phyloP scores from a whole-genome alignment of 192 early-diverging fungal genomes.

The Piromyces finnis region DNA sequence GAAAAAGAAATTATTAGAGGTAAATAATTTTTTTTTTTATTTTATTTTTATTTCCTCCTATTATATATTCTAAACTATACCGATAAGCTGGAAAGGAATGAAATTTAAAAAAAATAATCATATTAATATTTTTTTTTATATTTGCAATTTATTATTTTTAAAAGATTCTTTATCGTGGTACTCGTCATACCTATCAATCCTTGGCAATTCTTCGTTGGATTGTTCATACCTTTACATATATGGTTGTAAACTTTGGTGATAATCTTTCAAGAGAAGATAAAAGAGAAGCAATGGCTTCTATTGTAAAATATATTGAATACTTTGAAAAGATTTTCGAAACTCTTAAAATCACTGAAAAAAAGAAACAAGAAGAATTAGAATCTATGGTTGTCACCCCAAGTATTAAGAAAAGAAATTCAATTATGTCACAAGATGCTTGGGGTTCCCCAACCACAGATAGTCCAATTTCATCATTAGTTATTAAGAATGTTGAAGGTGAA shows the following conservation, averaged over 20 bases:
- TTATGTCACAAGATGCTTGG: background rate
- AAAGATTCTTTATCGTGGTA: constrained; percentile 24
- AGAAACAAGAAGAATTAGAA: background rate
- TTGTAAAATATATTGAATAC: constrained; percentile 14
- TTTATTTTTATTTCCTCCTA: too few species aligned
- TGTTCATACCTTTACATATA: constrained; percentile 17
- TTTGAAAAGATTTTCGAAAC: constrained; percentile 14
- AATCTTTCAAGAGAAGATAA: constrained; percentile 16
- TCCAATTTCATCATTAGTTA: background rate
- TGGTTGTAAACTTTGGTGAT: constrained; percentile 15
- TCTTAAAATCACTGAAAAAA: background rate
- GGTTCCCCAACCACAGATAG: background rate
- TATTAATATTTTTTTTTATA: too few species aligned
- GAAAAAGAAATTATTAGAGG: constrained; percentile 19
- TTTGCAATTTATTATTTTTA: too few species aligned
- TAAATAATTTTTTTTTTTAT: too few species aligned
- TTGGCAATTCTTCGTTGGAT: constrained; percentile 24
- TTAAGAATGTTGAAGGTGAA: constrained; percentile 15
- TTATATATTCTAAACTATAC: too few species aligned
- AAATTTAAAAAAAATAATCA: too few species aligned
- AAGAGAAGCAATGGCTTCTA: constrained; percentile 10
- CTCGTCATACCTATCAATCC: constrained; percentile 27
- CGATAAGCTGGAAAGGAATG: too few species aligned
- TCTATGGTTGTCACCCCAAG: background rate
- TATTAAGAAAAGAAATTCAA: background rate